Evolutionary conservation across 73 alveolate genomes (phyloP).

Genomic region (Paramecium pentaurelia): DNA sequence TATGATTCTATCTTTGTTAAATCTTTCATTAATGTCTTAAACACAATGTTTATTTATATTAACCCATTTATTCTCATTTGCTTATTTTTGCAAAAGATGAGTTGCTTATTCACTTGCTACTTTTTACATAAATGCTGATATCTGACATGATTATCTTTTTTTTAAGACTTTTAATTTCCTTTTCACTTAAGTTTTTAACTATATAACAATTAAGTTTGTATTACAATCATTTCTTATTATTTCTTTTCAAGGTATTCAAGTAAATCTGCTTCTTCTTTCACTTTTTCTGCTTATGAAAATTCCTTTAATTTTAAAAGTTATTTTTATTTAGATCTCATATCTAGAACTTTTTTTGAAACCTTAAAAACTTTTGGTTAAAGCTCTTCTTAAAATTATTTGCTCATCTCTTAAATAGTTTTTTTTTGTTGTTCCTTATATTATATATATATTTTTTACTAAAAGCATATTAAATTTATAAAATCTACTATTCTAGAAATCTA

Average conservation of each 20-base stretch:
- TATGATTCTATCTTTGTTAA: neutral
- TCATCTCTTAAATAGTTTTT: neutral
- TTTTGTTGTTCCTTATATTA: neutral
- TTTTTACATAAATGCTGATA: conserved; percentile 10
- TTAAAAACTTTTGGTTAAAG: neutral
- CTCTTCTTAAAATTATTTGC: neutral
- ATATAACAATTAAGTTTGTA: neutral
- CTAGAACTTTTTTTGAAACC: neutral
- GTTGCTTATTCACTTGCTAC: neutral
- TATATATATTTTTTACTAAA: neutral
- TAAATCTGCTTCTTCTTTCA: neutral
- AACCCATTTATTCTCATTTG: neutral
- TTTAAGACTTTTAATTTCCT: neutral
- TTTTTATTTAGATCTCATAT: neutral
- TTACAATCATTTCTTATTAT: neutral
- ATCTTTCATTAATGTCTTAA: neutral
- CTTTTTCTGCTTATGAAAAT: neutral
- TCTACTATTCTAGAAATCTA: neutral
- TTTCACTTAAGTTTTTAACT: neutral
- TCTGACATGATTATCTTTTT: neutral
- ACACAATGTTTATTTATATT: neutral
- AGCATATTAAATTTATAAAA: neutral
- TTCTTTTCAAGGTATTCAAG: neutral
- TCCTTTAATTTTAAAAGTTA: neutral
- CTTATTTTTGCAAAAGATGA: neutral